Percentiles rank a stretch among this genome's conserved stretches.
Conservation (phyloP, 495 filamentous ascomycete species). For the Patellaria atrata region DNA sequence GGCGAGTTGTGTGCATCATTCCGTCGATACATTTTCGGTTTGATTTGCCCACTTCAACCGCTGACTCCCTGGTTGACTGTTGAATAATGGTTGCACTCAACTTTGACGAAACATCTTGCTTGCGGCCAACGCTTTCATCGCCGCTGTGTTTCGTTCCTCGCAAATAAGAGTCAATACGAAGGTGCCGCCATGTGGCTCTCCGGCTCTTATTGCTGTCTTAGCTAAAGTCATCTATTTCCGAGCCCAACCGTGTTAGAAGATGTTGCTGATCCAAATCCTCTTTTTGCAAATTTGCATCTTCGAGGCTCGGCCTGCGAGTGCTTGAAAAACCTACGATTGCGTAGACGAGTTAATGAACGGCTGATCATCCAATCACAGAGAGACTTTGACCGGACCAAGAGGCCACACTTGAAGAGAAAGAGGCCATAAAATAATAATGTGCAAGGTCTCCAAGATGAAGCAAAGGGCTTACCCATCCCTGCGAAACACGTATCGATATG, state of each 20-base stretch:
- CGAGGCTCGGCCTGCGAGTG: slow-evolving; percentile 1
- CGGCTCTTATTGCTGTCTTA: slow-evolving; percentile 17
- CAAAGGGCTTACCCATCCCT: slow-evolving; percentile 11
- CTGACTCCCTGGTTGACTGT: too few species aligned
- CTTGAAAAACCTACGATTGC: too few species aligned
- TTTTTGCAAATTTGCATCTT: slow-evolving; percentile 19
- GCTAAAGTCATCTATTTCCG: slow-evolving; percentile 13
- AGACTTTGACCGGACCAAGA: slow-evolving; percentile 8
- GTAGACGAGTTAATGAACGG: too few species aligned
- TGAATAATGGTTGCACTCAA: too few species aligned
- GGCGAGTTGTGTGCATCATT: slow-evolving; percentile 16
- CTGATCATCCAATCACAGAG: slow-evolving; percentile 11
- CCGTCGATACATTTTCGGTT: slow-evolving; percentile 14
- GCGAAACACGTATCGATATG: slow-evolving; percentile 21
- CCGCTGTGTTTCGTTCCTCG: not conserved
- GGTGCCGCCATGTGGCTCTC: slow-evolving; percentile 11
- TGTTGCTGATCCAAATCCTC: slow-evolving; percentile 10
- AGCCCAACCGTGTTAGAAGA: slow-evolving; percentile 18
- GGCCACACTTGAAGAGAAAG: slow-evolving; percentile 4
- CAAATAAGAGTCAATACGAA: slow-evolving; percentile 14
- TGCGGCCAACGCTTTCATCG: not conserved
- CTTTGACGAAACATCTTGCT: too few species aligned
- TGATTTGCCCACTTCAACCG: slow-evolving; percentile 10
- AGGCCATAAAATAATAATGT: too few species aligned
- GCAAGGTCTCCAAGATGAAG: too few species aligned